phyloP scores from a whole-genome alignment of 2,329 filamentous ascomycete genomes.

The Aspergillus amoenus region DNA sequence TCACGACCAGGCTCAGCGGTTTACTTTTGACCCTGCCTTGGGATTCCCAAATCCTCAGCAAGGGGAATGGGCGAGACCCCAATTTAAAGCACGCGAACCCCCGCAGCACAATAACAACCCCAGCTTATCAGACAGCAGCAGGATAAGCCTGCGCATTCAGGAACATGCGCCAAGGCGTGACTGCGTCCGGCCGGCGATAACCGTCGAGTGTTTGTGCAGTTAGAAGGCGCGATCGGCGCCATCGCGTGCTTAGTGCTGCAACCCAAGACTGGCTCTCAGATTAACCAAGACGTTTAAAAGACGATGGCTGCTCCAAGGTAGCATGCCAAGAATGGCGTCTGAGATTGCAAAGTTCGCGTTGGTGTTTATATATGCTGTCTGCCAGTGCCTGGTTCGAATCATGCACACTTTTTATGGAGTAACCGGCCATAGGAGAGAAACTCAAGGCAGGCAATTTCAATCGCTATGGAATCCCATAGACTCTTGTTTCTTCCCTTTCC shows the following conservation, averaged over 20 bases:
- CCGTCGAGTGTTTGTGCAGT: neutral
- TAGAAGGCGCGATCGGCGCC: neutral
- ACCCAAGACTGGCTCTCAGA: conserved; percentile 7
- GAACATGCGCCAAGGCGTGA: conserved; percentile 4
- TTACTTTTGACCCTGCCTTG: neutral
- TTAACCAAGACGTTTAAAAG: no score
- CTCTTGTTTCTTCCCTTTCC: no score
- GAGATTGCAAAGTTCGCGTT: no score
- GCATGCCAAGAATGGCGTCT: no score
- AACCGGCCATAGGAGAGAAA: no score
- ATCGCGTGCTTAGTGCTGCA: conserved; percentile 7
- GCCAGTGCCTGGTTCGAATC: no score
- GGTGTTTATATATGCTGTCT: no score
- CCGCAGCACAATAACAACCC: neutral
- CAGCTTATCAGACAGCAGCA: neutral
- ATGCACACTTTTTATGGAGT: no score
- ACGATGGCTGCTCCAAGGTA: no score
- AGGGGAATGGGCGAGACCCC: neutral
- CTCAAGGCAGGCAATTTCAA: no score
- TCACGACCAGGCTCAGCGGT: neutral
- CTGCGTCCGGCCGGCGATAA: neutral
- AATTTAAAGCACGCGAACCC: conserved; percentile 1
- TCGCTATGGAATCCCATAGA: no score
- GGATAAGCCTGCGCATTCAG: neutral
- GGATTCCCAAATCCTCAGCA: no score